Evolutionary conservation across 2,329 filamentous ascomycete species (phyloP).

Genomic region (Karstenula rhodostoma): DNA sequence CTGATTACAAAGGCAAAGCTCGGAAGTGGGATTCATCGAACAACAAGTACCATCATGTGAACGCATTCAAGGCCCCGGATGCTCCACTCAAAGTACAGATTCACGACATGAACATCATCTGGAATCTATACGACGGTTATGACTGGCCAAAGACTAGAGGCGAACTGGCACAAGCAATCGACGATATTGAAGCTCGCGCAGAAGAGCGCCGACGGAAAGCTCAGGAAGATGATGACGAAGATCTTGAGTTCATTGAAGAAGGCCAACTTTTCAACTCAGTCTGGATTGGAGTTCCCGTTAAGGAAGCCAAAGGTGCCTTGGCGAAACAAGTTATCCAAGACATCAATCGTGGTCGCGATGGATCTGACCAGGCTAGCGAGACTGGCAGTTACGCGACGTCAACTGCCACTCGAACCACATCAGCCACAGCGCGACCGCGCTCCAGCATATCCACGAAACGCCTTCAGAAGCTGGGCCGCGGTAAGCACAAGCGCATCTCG

Average conservation of each 20-base stretch:
- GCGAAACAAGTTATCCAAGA: constrained; percentile 85
- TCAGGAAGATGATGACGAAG: constrained; percentile 72
- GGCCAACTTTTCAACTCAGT: constrained; percentile 99
- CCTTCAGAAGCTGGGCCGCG: constrained; percentile 78
- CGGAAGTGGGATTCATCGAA: constrained; percentile 82
- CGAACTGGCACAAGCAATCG: constrained; percentile 84
- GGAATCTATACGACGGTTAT: constrained; percentile 97
- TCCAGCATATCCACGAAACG: constrained; percentile 52
- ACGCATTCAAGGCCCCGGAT: constrained; percentile 66
- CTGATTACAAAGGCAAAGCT: constrained; percentile 70
- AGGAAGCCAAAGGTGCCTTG: constrained; percentile 83
- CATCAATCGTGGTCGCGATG: constrained; percentile 52
- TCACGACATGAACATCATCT: constrained; percentile 90
- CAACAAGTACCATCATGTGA: constrained; percentile 75
- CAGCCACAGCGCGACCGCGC: constrained; percentile 51
- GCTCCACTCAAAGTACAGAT: constrained; percentile 81
- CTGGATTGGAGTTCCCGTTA: constrained; percentile 91
- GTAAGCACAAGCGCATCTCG: constrained; percentile 91
- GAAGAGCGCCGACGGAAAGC: constrained; percentile 72
- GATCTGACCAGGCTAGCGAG: constrained; percentile 82
- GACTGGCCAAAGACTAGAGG: constrained; percentile 92
- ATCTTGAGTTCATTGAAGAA: constrained; percentile 73
- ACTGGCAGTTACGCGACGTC: constrained; percentile 87
- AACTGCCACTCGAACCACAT: constrained; percentile 47
- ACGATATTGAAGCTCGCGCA: constrained; percentile 84